Conservation (phyloP, 768 basidiomycete species). For the Phanerochaete sordida region DNA sequence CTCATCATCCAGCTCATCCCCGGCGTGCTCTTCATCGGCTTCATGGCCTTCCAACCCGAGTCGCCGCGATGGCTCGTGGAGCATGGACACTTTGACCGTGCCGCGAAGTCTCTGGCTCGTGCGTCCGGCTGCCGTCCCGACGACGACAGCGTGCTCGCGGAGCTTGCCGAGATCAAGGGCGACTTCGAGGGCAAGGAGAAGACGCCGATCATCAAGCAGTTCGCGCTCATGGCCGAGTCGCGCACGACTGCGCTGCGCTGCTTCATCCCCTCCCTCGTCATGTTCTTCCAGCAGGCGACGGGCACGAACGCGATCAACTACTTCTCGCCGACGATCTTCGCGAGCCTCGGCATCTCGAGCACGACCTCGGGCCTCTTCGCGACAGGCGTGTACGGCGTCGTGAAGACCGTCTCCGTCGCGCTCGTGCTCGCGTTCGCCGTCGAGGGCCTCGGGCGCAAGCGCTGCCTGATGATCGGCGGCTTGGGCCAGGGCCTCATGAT, state of each 20-base stretch:
- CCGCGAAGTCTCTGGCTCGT: conserved; percentile 37
- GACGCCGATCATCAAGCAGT: conserved; percentile 32
- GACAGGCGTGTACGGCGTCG: conserved; percentile 40
- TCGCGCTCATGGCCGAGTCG: conserved; percentile 41
- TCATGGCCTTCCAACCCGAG: conserved; percentile 51
- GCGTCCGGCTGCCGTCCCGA: conserved; percentile 28
- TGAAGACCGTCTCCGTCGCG: conserved; percentile 40
- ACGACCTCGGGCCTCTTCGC: conserved; percentile 43
- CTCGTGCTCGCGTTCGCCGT: conserved; percentile 42
- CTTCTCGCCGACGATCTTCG: conserved; percentile 50
- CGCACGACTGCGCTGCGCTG: conserved; percentile 39
- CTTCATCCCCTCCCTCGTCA: conserved; percentile 43
- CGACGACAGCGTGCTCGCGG: conserved; percentile 32
- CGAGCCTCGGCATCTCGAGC: conserved; percentile 42
- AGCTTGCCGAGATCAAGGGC: conserved; percentile 44
- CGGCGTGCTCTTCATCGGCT: conserved; percentile 29
- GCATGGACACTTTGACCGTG: conserved; percentile 37
- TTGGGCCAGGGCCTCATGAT: conserved; percentile 45
- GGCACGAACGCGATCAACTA: conserved; percentile 57
- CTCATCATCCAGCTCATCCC: conserved; percentile 49
- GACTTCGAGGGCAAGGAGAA: conserved; percentile 42
- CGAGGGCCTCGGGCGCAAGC: conserved; percentile 46
- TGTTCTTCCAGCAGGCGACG: conserved; percentile 49
- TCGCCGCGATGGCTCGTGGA: conserved; percentile 58
- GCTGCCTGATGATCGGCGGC: conserved; percentile 45